Percentiles rank a stretch among this genome's conserved stretches.
Conservation (phyloP, 176 grass and related monocot species). For the Eleusine coracana region DNA sequence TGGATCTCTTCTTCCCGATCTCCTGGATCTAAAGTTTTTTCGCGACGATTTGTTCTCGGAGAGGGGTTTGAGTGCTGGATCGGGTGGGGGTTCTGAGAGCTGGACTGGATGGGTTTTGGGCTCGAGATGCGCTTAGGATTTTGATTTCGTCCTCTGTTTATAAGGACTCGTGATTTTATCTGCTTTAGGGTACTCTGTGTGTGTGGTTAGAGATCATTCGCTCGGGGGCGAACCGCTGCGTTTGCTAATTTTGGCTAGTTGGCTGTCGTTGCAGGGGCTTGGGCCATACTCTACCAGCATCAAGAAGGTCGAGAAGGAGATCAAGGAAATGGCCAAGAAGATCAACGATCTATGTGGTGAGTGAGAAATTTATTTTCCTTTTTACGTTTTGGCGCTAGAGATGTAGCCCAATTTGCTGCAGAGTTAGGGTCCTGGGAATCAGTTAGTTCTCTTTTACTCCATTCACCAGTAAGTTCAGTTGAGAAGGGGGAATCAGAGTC, state of each 20-base stretch:
- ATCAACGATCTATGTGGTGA: conserved; percentile 87
- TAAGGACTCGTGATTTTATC: background rate
- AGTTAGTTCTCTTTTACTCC: background rate
- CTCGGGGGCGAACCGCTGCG: background rate
- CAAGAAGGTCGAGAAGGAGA: conserved; percentile 91
- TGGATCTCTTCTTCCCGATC: conserved; percentile 18
- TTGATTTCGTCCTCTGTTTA: background rate
- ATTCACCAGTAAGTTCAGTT: background rate
- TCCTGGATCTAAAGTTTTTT: conserved; percentile 22
- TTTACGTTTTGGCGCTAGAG: background rate
- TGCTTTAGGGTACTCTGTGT: background rate
- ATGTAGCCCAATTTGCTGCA: background rate
- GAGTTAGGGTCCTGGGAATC: background rate
- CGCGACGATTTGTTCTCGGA: background rate
- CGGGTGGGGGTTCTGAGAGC: background rate
- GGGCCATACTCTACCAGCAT: conserved; percentile 88
- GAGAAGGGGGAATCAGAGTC: background rate
- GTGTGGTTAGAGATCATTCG: background rate
- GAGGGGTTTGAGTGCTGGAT: background rate
- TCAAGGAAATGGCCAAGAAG: conserved; percentile 84
- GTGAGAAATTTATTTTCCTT: background rate
- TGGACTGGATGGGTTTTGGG: background rate
- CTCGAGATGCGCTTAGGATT: conserved; percentile 15
- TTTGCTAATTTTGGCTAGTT: conserved; percentile 33
- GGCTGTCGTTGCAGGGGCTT: conserved; percentile 60